Conservation (phyloP, 345 rosid genomes). For the Salix udensis region DNA sequence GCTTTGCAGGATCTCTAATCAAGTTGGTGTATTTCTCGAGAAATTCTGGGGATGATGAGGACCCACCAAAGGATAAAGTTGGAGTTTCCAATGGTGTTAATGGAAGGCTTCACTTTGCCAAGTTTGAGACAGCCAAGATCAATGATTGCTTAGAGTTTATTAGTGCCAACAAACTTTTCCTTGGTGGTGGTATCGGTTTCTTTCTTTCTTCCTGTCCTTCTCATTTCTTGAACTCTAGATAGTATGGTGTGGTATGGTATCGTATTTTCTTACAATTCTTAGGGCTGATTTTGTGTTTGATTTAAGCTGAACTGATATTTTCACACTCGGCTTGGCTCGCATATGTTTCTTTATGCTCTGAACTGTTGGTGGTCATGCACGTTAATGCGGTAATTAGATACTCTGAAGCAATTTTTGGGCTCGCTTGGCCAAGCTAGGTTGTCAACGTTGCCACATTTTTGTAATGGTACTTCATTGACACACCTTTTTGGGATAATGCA, state of each 20-base stretch:
- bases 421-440: not conserved
- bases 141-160: slow-evolving; percentile 80
- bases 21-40: slow-evolving; percentile 77
- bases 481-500: not conserved
- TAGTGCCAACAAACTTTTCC: slow-evolving; percentile 47
- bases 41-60: slow-evolving; percentile 21
- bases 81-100: slow-evolving; percentile 24
- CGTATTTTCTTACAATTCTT: not conserved
- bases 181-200: slow-evolving; percentile 51
- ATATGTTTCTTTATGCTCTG: not conserved
- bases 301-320: slow-evolving; percentile 5
- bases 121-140: slow-evolving; percentile 82
- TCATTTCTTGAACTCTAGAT: not conserved
- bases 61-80: slow-evolving; percentile 26
- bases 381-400: not conserved
- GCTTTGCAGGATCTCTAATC: slow-evolving; percentile 65
- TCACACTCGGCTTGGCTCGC: not conserved
- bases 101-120: slow-evolving; percentile 79
- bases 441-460: not conserved
- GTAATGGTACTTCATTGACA: not conserved
- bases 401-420: not conserved
- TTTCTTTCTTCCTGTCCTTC: not conserved
- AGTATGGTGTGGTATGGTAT: not conserved
- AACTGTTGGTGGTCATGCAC: not conserved
- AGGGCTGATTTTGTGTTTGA: slow-evolving; percentile 4